phyloP scores from a whole-genome alignment of 331 rosid species.

The Erythrophleum ivorense region DNA sequence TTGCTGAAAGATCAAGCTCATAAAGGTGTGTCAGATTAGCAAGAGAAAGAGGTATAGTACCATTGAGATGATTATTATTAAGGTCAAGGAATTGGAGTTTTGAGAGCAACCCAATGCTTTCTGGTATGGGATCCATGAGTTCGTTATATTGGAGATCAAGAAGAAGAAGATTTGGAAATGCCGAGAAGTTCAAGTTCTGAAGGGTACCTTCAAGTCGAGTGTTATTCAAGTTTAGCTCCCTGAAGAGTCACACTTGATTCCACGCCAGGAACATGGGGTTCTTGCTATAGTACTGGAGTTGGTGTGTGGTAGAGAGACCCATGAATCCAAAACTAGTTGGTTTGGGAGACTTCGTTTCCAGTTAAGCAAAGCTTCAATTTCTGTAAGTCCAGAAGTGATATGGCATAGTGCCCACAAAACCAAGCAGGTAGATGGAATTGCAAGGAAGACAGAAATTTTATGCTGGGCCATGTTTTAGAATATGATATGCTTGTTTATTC shows the following conservation, averaged over 20 bases:
- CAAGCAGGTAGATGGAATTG: not conserved
- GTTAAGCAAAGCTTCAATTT: conserved; percentile 8
- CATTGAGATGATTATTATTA: not conserved
- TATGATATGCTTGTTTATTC: not conserved
- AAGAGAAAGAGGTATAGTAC: not conserved
- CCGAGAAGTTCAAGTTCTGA: not conserved
- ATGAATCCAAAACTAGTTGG: not conserved
- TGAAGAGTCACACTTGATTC: not conserved
- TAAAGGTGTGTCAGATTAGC: not conserved
- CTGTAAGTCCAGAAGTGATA: not conserved
- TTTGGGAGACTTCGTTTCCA: not conserved
- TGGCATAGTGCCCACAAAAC: not conserved
- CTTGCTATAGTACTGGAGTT: not conserved
- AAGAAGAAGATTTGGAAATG: not conserved
- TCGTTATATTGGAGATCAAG: not conserved
- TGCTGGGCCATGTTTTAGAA: not conserved
- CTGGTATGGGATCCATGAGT: not conserved
- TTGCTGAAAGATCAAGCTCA: not conserved
- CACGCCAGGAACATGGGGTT: conserved; percentile 10
- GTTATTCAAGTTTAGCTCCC: not conserved
- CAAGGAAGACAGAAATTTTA: not conserved
- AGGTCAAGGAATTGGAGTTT: not conserved
- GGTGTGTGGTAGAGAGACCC: not conserved
- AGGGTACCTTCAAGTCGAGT: conserved; percentile 9
- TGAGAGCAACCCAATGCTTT: not conserved